A percentile compares a stretch with the other conserved stretches of the same genome.
phyloP scores from a whole-genome alignment of 176 grass and related monocot species.

The Panicum miliaceum region DNA sequence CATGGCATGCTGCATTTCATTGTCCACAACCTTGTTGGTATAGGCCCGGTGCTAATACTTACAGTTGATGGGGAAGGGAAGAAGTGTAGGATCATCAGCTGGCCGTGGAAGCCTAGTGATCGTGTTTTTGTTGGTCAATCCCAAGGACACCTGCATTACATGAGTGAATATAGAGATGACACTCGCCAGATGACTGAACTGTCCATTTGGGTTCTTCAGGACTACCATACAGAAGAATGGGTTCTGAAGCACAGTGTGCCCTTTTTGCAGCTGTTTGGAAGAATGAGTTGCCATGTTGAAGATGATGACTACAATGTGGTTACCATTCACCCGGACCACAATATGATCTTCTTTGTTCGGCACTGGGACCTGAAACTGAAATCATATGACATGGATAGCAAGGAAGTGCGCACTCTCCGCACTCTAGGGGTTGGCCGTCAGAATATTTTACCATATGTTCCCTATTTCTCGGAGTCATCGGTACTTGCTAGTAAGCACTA shows the following conservation, averaged over 20 bases:
- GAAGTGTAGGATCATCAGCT: not conserved
- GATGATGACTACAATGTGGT: not conserved
- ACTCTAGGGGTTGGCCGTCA: not conserved
- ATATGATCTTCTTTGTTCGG: not conserved
- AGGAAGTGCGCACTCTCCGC: not conserved
- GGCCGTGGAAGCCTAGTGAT: not conserved
- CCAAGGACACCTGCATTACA: not conserved
- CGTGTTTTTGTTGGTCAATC: not conserved
- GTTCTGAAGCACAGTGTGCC: not conserved
- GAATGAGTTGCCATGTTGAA: not conserved
- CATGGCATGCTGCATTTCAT: not conserved
- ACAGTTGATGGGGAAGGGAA: not conserved
- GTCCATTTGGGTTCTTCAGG: not conserved
- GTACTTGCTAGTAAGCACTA: not conserved
- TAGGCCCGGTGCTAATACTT: not conserved
- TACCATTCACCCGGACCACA: not conserved
- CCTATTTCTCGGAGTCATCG: not conserved
- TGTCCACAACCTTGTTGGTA: not conserved
- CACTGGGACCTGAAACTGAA: not conserved
- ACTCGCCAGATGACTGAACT: not conserved
- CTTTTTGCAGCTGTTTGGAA: not conserved
- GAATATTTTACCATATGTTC: not conserved
- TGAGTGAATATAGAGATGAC: not conserved
- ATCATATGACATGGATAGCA: slow-evolving; percentile 13
- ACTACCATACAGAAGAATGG: not conserved